Evolutionary conservation across 768 basidiomycete species (phyloP), one percentile per base, ranked within the genome.

Genomic region (Suillus lakei): DNA sequence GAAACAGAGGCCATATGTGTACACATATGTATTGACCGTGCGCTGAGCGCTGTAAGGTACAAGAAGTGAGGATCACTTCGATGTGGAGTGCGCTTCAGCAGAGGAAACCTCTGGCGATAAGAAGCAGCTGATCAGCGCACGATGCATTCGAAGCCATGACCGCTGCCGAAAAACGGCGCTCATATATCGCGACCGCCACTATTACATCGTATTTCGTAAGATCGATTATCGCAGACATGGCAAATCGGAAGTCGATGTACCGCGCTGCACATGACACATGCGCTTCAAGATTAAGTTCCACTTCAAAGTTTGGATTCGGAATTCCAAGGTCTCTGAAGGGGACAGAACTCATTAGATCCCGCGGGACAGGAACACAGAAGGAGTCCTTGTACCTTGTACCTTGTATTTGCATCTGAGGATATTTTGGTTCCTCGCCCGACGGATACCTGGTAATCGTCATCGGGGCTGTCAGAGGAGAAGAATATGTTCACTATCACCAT

Each of bases 161-260:
- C 39, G 28, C 26, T 41, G 16, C 39, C 58, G 58, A 59, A 59
- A 7, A 28, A 59, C 12, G 38, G 38, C 10, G 56, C 2, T 38
- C 55, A 38, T 36, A 28, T 26, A 28, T 39, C 56, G 5, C 58
- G 26, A 59, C 26, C 58, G 58, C 58, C 58, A 41, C 58, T 59
- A 59, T 59, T 59, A 59, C 58, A 59, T 59, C 15, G 26, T 39
- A 41, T 41, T 59, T 21, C 58, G 58, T 59, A 59, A 59, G 28
- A 39, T 59, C 38, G 26, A 36, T 34, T 58, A 58, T 58, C 56
- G 23, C 38, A 26, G 38, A 26, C 5, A 53, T 53, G 51, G 51
- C 51, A 54, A 32, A 54, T 54, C 53, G 30, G 53, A 54, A 54
- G 30, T 54, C 21, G 30, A 54, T 54, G 50, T 32, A 32, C 18